Conservation (phyloP, 371 early-diverging fungal species). For the Mycotypha africana region DNA sequence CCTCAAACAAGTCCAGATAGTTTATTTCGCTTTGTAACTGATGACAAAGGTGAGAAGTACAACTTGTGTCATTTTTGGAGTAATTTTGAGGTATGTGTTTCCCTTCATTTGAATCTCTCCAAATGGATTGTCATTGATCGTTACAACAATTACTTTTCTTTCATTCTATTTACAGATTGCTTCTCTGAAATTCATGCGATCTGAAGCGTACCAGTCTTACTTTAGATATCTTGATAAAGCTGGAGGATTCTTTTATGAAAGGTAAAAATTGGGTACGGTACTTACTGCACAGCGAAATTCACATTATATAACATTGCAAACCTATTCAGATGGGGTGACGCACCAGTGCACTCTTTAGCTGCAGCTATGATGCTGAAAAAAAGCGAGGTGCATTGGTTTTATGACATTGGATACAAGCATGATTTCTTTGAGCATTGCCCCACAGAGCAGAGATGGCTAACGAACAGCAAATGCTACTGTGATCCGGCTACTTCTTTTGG, state of each 20-base stretch:
- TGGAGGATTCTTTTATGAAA: conserved; percentile 92
- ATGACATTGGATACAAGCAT: conserved; percentile 81
- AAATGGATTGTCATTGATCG: neutral
- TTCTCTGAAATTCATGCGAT: conserved; percentile 56
- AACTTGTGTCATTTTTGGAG: conserved; percentile 81
- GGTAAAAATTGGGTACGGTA: conserved; percentile 24
- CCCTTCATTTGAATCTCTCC: no score
- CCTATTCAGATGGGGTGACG: conserved; percentile 85
- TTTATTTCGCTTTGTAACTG: conserved; percentile 22
- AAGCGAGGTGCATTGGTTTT: conserved; percentile 85
- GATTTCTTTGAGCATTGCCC: conserved; percentile 68
- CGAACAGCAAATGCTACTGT: conserved; percentile 51
- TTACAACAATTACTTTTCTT: no score
- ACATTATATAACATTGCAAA: no score
- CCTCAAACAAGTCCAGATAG: conserved; percentile 38
- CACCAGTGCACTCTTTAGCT: conserved; percentile 91
- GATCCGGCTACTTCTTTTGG: conserved; percentile 38
- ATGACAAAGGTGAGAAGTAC: conserved; percentile 35
- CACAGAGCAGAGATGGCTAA: conserved; percentile 34
- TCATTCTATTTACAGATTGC: conserved; percentile 39
- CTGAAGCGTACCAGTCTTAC: conserved; percentile 66
- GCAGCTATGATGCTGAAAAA: conserved; percentile 72
- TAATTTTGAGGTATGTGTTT: conserved; percentile 23
- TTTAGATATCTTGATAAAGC: conserved; percentile 74
- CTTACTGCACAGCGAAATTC: neutral